These are phyloP conservation scores for Geotrichum fermentans DNA, from an alignment of 1,139 yeast genomes.

Conservation along the genomic window DNA sequence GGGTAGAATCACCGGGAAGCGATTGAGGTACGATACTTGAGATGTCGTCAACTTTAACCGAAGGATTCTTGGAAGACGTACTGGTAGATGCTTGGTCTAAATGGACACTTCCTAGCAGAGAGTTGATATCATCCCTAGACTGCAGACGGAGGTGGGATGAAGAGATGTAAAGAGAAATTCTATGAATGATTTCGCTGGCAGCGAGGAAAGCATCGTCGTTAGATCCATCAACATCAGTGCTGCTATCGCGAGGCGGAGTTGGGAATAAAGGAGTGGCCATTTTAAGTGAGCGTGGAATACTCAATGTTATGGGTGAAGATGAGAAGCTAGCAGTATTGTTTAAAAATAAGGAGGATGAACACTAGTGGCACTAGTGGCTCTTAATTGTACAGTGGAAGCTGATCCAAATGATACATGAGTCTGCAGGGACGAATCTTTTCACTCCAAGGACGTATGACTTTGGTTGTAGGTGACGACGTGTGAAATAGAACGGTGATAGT, in stretches of 20 bases:
- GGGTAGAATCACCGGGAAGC: constrained; percentile 26
- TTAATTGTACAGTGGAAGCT: too few relatives aligned
- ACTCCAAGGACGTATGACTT: too few relatives aligned
- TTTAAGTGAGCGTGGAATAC: neutral
- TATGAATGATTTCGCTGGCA: constrained; percentile 16
- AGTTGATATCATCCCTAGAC: neutral
- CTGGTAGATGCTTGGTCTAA: neutral
- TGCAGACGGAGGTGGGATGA: constrained; percentile 15
- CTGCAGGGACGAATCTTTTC: too few relatives aligned
- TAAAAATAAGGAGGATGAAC: neutral
- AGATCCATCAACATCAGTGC: too few relatives aligned
- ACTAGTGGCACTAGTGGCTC: too few relatives aligned
- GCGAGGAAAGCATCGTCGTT: constrained; percentile 15
- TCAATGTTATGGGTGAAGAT: too few relatives aligned
- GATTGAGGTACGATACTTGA: constrained; percentile 8
- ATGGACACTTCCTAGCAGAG: neutral
- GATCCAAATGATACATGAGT: too few relatives aligned
- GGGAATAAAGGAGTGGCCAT: constrained; percentile 8
- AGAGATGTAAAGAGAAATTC: constrained; percentile 13
- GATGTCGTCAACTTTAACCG: constrained; percentile 1
- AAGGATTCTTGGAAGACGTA: neutral
- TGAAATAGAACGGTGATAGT: too few relatives aligned
- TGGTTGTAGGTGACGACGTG: too few relatives aligned
- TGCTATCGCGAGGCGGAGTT: too few relatives aligned
- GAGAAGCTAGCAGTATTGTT: neutral